A percentile compares a stretch with the other conserved stretches of the same genome.
These are phyloP conservation scores for Ramaria sp. DNA, from an alignment of 768 basidiomycete genomes.

Conservation along the genomic window DNA sequence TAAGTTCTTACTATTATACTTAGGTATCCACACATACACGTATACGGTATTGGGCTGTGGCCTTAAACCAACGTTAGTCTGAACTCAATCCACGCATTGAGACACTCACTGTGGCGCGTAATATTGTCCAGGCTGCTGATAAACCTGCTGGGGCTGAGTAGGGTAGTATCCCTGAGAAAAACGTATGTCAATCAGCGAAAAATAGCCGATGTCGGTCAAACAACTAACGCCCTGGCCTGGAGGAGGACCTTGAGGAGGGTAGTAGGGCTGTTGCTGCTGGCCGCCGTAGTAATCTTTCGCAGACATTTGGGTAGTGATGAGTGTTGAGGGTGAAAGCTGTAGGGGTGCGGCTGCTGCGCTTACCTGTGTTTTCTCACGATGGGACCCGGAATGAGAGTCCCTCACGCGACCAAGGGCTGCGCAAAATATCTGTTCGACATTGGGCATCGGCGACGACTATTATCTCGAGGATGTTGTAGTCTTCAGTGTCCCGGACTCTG, in stretches of 20 bases:
- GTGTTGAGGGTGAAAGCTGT: neutral
- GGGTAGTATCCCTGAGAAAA: constrained; percentile 11
- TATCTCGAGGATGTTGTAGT: too few relatives aligned
- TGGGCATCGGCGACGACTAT: too few relatives aligned
- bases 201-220: constrained; percentile 21
- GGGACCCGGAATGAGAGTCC: neutral
- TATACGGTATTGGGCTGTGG: constrained; percentile 74
- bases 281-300: constrained; percentile 64
- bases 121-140: constrained; percentile 28
- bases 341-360: neutral
- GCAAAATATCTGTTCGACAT: neutral
- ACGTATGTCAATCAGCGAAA: neutral
- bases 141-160: constrained; percentile 63
- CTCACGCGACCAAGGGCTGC: neutral
- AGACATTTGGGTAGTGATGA: constrained; percentile 36
- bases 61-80: constrained; percentile 19
- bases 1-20: neutral
- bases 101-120: constrained; percentile 23
- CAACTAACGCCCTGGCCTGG: constrained; percentile 43
- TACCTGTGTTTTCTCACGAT: constrained; percentile 1
- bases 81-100: constrained; percentile 35
- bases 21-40: constrained; percentile 40
- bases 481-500: too few relatives aligned
- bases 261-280: constrained; percentile 38
- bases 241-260: constrained; percentile 44